phyloP scores from a whole-genome alignment of 208 protist genomes.

The Trypanosoma mega region DNA sequence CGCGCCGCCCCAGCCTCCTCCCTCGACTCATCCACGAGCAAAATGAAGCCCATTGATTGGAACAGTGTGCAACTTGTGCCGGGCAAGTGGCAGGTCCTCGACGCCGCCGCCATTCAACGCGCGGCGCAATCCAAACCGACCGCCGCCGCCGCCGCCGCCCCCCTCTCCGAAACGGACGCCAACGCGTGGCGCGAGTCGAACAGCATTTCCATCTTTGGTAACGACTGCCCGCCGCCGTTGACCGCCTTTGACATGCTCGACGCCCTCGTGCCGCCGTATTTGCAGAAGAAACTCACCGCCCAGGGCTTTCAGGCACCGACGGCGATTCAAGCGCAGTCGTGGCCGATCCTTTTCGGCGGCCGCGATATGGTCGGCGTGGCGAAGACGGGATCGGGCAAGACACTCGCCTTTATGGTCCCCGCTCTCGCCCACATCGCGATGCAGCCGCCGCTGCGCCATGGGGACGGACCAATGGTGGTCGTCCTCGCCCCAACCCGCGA shows the following conservation, averaged over 20 bases:
- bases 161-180: slow-evolving; percentile 56
- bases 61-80: slow-evolving; percentile 49
- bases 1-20: slow-evolving; percentile 3
- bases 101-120: slow-evolving; percentile 57
- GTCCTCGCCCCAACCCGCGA: slow-evolving; percentile 98
- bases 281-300: slow-evolving; percentile 70
- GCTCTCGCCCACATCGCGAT: slow-evolving; percentile 82
- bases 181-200: slow-evolving; percentile 59
- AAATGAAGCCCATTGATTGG: slow-evolving; percentile 75
- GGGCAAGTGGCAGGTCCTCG: slow-evolving; percentile 79
- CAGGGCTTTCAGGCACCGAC: slow-evolving; percentile 84
- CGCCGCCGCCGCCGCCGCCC: background rate
- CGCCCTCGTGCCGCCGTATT: slow-evolving; percentile 57
- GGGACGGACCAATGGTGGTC: slow-evolving; percentile 97
- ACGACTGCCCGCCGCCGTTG: slow-evolving; percentile 54
- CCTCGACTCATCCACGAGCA: slow-evolving; percentile 32
- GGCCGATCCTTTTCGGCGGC: slow-evolving; percentile 82
- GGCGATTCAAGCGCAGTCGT: slow-evolving; percentile 84
- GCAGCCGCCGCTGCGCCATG: slow-evolving; percentile 62
- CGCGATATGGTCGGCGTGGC: slow-evolving; percentile 91
- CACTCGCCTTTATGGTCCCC: slow-evolving; percentile 92
- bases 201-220: slow-evolving; percentile 69
- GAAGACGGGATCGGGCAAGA: slow-evolving; percentile 95
- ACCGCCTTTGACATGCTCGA: slow-evolving; percentile 68
- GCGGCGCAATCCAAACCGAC: slow-evolving; percentile 40